Percentiles rank a stretch among this genome's conserved stretches.
These are phyloP conservation scores for Cunninghamia lanceolata DNA, from an alignment of 75 land plant species.

Conservation along the genomic window DNA sequence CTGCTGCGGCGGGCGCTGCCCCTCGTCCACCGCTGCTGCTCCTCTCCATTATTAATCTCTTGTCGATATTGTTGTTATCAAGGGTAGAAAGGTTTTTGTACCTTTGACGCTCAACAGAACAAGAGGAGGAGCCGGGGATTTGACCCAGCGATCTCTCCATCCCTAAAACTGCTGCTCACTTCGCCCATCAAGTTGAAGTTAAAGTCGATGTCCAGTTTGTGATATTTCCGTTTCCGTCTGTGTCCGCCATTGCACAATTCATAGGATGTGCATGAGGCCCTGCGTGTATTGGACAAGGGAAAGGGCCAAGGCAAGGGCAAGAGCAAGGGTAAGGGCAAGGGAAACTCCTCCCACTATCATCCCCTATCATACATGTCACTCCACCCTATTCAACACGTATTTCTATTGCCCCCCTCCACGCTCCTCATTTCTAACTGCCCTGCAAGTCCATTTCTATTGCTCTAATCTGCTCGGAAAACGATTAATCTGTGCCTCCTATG, in stretches of 20 bases:
- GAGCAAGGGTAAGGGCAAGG: too few species aligned
- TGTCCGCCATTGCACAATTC: not conserved
- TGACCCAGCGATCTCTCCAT: constrained; percentile 4
- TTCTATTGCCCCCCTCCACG: too few species aligned
- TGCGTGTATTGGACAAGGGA: too few species aligned
- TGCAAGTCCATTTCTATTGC: too few species aligned
- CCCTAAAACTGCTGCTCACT: not conserved
- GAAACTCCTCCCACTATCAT: too few species aligned
- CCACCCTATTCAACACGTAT: too few species aligned
- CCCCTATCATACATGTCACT: too few species aligned
- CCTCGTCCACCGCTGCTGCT: not conserved
- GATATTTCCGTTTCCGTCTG: not conserved
- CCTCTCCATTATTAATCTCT: not conserved
- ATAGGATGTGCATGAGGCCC: too few species aligned
- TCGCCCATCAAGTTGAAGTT: not conserved
- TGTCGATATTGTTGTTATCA: not conserved
- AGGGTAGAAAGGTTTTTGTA: not conserved
- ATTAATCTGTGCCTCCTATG: too few species aligned
- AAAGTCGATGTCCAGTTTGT: not conserved
- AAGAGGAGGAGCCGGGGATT: not conserved
- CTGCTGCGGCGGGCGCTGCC: not conserved
- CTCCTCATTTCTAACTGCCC: too few species aligned
- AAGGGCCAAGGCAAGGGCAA: too few species aligned
- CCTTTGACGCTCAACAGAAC: not conserved
- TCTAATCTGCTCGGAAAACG: too few species aligned